Percentiles rank a stretch among this genome's conserved stretches.
Conservation (phyloP, 257 asterid species). For the Lycium ferocissimum region DNA sequence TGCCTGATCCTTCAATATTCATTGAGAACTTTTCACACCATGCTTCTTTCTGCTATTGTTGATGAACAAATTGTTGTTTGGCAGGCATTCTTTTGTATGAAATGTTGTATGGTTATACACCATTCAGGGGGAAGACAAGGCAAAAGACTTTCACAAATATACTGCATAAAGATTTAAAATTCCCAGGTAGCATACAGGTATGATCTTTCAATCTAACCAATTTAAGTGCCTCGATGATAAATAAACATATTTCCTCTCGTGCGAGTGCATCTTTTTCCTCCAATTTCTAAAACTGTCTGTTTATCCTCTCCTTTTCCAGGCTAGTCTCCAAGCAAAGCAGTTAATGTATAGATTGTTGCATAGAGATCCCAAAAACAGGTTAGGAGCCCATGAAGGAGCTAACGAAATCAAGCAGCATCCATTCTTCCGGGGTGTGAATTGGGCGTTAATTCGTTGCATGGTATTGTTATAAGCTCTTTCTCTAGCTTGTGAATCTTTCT, state of each 20-base stretch:
- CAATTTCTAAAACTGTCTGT: conserved; percentile 11
- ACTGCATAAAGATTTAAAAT: conserved; percentile 90
- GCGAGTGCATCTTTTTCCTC: neutral
- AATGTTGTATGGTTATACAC: conserved; percentile 96
- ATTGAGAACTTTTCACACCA: neutral
- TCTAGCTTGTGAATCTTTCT: neutral
- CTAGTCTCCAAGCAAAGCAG: conserved; percentile 87
- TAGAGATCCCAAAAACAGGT: conserved; percentile 94
- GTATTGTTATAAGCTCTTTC: conserved; percentile 45
- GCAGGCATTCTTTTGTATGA: conserved; percentile 88
- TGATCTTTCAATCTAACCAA: conserved; percentile 24
- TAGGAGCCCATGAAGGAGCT: conserved; percentile 93
- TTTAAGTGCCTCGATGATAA: neutral
- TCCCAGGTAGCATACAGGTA: conserved; percentile 84
- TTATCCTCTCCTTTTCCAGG: conserved; percentile 52
- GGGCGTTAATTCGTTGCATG: conserved; percentile 97
- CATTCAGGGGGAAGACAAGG: conserved; percentile 97
- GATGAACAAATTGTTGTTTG: conserved; percentile 29
- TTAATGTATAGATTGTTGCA: conserved; percentile 80
- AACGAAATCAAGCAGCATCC: conserved; percentile 89
- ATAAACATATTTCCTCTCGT: neutral
- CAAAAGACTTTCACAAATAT: conserved; percentile 90
- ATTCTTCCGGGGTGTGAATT: conserved; percentile 83
- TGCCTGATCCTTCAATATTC: conserved; percentile 7
- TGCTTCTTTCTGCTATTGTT: neutral